Evolutionary conservation across 306 rosid species (phyloP), one percentile per base, ranked within the genome.

Genomic region (Ormosia emarginata): DNA sequence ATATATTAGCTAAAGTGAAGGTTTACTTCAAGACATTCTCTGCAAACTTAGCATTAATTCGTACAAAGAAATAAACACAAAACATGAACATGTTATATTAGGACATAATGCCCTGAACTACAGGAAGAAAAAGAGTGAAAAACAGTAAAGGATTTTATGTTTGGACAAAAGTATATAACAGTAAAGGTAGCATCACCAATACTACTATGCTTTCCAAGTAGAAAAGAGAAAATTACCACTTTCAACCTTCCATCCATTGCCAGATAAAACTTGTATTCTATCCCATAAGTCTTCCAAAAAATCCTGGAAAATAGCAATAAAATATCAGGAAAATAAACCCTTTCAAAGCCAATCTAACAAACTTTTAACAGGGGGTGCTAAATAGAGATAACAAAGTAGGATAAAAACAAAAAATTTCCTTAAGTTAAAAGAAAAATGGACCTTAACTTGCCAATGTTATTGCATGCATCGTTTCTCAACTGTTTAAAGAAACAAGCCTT

Each of bases 271-370:
- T 78, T 91, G 94, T 65, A 95, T 75, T 64, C 92, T 97, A 58
- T 86, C 92, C 98, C 98, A 95, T 34, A 95, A 86, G 87, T 95
- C 99, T 85, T 95, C 99, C 89, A 95, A 84, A 74, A 95, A 95
- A 85, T 95, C 98, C 99, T 95, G 86, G 83, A 85, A 76, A 74
- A 64, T 40, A 9, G 80, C 24, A 43, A 43, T 12, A 33, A 75
- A 70, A 63, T 29, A 7, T 75, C 37, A 75, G 32, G 32, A 82
- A 65, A 66, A 61, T 5, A 69, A 74, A 29, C 33, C 0, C 59
- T 52, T 44, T 37, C 52, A 81, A 79, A 18, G 74, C 43, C 79
- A 14, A 64, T 24, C 7, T 67, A 72, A 63, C 65, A 71, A 68
- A 55, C 7, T 66, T 79, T 5, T 9, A 24, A 71, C 59, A 10